Evolutionary conservation across 495 filamentous ascomycete species (phyloP).

Genomic region (Hypoxylon lienhwacheense): DNA sequence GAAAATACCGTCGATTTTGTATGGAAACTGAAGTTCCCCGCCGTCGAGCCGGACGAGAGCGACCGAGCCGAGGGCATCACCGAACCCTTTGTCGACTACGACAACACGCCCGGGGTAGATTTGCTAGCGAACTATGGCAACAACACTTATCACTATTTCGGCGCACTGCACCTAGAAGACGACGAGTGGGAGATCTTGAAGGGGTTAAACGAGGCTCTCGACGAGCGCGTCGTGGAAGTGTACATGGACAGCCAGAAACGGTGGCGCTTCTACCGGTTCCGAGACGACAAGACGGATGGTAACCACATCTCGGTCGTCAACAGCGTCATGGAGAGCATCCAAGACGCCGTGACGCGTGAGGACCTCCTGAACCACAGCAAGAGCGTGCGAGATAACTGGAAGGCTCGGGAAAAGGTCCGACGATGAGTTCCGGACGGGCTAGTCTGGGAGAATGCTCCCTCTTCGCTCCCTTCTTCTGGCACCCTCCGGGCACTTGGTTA

Average conservation of each 20-base stretch:
- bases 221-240: conserved; percentile 87
- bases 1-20: conserved; percentile 95
- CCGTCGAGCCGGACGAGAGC: conserved; percentile 66
- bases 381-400: conserved; percentile 73
- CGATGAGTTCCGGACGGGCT: neutral
- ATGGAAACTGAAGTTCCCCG: conserved; percentile 73
- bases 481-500: no score
- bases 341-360: conserved; percentile 62
- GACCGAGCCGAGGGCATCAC: conserved; percentile 64
- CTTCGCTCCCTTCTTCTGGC: no score
- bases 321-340: conserved; percentile 78
- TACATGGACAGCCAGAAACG: conserved; percentile 67
- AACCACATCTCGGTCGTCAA: conserved; percentile 76
- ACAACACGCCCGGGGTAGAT: conserved; percentile 53
- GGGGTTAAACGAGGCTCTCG: conserved; percentile 64
- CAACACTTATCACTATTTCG: conserved; percentile 61
- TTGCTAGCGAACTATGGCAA: conserved; percentile 49
- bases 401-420: conserved; percentile 47
- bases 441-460: no score
- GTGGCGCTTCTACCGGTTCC: conserved; percentile 84
- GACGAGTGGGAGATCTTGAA: conserved; percentile 86
- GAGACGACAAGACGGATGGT: conserved; percentile 87
- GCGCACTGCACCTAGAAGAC: conserved; percentile 66
- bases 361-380: conserved; percentile 61
- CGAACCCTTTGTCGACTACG: conserved; percentile 59